Evolutionary conservation across 106 monocot species (phyloP), one percentile per base, ranked within the genome.

Genomic region (Gastrodia elata): DNA sequence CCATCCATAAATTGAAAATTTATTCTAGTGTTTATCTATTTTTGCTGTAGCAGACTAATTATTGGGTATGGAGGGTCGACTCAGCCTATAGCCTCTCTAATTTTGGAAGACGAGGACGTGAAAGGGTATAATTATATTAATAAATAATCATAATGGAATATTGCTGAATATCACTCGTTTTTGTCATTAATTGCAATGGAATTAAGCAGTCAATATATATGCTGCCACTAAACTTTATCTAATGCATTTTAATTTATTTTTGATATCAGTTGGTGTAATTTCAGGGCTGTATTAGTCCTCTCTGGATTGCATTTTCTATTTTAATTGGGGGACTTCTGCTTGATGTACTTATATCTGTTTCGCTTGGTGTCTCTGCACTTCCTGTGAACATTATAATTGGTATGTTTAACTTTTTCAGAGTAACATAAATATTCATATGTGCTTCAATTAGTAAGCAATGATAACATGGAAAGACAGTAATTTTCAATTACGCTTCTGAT

Each of bases 341-440:
- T 84, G 97, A 98, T 71, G 90, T 98, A 59, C 78, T 98, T 20
- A 83, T 98, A 73, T 90, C 97, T 24, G 71, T 98, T 70, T 91
- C 97, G 34, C 90, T 98, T 72, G 93, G 97, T 71, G 88, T 93
- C 75, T 90, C 93, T 61, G 84, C 90, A 30, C 78, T 93, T 16
- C 93, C 97, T 70, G 93, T 98, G 37, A 93, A 98, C 76, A 91
- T 98, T 67, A 88, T 98, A 57, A 91, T 93, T 33, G 97, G 97
- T 98, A 93, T 58, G 10, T 15, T 65, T 20, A 25, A 69, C 26
- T 26, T 11, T 69, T 40, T 22, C 22, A 40, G 22, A 39, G 35
- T 18, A 25, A 67, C 36, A 37, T 36, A 36, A 61, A 11, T 11
- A 0, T 0, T 59, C 27, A 10, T 28, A 30, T 61, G 58, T 58